Conservation (phyloP, 352 stramenopile genomes). For the Phytophthora brassicae region DNA sequence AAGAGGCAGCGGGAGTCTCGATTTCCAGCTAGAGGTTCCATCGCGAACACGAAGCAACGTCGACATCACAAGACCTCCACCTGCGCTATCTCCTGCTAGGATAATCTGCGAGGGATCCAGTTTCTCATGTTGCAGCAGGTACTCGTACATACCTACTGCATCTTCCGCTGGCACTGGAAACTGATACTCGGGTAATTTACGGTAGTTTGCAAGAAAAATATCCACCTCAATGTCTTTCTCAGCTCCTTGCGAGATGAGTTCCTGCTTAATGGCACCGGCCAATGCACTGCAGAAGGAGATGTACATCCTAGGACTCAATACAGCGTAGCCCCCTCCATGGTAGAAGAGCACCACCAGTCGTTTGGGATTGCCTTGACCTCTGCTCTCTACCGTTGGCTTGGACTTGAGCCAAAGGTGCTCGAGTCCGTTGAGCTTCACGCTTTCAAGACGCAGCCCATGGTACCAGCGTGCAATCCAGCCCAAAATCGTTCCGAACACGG, state of each 20-base stretch:
- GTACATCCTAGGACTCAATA: constrained; percentile 47
- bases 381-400: background rate
- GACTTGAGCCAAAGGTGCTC: constrained; percentile 56
- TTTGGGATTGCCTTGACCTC: constrained; percentile 1
- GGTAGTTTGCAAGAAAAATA: constrained; percentile 47
- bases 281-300: constrained; percentile 33
- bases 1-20: constrained; percentile 21
- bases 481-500: constrained; percentile 23
- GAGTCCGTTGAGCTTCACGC: constrained; percentile 35
- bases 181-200: constrained; percentile 36
- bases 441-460: constrained; percentile 27
- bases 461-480: constrained; percentile 29
- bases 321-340: constrained; percentile 52
- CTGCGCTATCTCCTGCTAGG: constrained; percentile 41
- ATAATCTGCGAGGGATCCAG: constrained; percentile 37
- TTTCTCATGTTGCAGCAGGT: constrained; percentile 40
- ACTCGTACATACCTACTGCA: constrained; percentile 39
- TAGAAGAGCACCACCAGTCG: constrained; percentile 49
- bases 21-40: constrained; percentile 20
- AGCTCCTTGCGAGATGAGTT: constrained; percentile 4
- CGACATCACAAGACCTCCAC: constrained; percentile 41
- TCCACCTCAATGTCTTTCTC: constrained; percentile 23
- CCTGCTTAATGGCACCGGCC: constrained; percentile 19
- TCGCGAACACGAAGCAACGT: constrained; percentile 38
- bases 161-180: constrained; percentile 43